Conservation (phyloP, 2,329 filamentous ascomycete species). For the Corniculantispora saksenae region DNA sequence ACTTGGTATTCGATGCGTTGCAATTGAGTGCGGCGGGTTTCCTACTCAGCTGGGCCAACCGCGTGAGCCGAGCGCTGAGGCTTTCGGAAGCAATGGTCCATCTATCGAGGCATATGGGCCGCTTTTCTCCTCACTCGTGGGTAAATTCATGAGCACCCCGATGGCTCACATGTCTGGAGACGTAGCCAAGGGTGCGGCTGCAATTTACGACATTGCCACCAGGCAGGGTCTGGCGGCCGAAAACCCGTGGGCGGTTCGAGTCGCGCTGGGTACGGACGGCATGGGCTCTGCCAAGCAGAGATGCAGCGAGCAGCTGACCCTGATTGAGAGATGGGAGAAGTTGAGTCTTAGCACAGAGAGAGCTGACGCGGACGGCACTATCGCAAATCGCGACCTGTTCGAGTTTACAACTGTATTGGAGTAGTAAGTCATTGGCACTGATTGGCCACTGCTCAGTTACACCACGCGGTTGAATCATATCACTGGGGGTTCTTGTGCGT, state of each 20-base stretch:
- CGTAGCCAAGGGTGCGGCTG: conserved; percentile 24
- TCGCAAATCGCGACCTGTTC: not conserved
- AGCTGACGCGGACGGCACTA: not conserved
- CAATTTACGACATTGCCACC: conserved; percentile 32
- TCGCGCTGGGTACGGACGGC: conserved; percentile 34
- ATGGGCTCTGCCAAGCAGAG: conserved; percentile 28
- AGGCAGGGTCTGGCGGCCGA: conserved; percentile 28
- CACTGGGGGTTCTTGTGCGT: too few relatives aligned
- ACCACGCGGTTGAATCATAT: too few relatives aligned
- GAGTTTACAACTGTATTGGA: not conserved
- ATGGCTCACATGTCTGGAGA: conserved; percentile 31
- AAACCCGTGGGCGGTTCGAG: conserved; percentile 28
- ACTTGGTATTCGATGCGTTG: conserved; percentile 31
- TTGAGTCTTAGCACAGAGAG: not conserved
- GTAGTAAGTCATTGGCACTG: not conserved
- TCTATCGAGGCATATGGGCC: conserved; percentile 25
- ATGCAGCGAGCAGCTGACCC: conserved; percentile 24
- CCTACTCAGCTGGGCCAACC: conserved; percentile 31
- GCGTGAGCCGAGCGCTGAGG: conserved; percentile 22
- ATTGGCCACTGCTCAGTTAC: too few relatives aligned
- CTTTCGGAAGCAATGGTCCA: conserved; percentile 21
- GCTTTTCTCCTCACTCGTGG: conserved; percentile 25
- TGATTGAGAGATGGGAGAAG: conserved; percentile 27
- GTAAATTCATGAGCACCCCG: conserved; percentile 26
- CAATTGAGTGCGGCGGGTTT: conserved; percentile 36